Conservation (phyloP, 805 yeast species). For the Komagataella phaffii region DNA sequence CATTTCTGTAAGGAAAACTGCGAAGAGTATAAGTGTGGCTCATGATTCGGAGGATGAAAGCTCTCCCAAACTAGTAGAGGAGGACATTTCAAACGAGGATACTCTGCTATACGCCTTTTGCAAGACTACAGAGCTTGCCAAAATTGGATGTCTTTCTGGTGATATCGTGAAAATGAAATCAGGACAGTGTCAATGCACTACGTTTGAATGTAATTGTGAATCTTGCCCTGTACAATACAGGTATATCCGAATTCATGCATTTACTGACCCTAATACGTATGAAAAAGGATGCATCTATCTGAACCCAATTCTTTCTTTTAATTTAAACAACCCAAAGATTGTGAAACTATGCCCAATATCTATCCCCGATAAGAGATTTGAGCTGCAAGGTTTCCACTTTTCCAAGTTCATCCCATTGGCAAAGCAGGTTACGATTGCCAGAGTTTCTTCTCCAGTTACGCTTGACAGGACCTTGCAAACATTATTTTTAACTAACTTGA, state of each 20-base stretch:
- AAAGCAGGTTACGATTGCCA: slow-evolving; percentile 46
- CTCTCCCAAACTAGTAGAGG: slow-evolving; percentile 12
- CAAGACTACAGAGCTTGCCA: slow-evolving; percentile 34
- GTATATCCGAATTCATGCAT: slow-evolving; percentile 36
- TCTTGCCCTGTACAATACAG: slow-evolving; percentile 4
- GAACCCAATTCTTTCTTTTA: slow-evolving; percentile 49
- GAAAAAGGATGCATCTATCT: slow-evolving; percentile 28
- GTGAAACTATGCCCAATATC: slow-evolving; percentile 4
- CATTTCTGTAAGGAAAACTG: not conserved
- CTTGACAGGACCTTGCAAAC: slow-evolving; percentile 51
- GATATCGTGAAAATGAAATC: slow-evolving; percentile 31
- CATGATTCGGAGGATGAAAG: not conserved
- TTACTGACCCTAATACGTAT: slow-evolving; percentile 48
- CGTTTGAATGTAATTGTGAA: not conserved
- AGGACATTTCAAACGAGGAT: slow-evolving; percentile 24
- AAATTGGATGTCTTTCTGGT: slow-evolving; percentile 55
- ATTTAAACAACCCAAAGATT: slow-evolving; percentile 25
- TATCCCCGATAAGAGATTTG: slow-evolving; percentile 4
- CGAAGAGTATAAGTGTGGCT: not conserved
- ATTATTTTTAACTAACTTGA: slow-evolving; percentile 45
- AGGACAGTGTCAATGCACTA: slow-evolving; percentile 7
- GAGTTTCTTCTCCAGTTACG: slow-evolving; percentile 59
- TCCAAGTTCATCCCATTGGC: slow-evolving; percentile 30
- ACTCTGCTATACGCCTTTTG: slow-evolving; percentile 30
- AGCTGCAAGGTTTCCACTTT: slow-evolving; percentile 10